A percentile compares a stretch with the other conserved stretches of the same genome.
phyloP scores from a whole-genome alignment of 768 basidiomycete species.

The Mycena amicta region DNA sequence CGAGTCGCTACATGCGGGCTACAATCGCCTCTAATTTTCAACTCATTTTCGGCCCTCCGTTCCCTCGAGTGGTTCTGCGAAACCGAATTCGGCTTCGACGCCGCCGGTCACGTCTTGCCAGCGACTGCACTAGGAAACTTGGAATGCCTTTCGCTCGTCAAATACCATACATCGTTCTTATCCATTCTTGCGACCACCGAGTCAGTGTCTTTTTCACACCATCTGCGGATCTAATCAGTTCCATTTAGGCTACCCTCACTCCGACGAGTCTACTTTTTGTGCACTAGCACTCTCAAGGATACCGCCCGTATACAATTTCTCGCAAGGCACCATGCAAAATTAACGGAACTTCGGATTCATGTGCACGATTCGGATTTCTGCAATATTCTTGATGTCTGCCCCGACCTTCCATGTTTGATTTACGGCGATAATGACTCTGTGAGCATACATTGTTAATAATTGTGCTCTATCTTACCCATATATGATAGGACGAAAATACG shows the following conservation, averaged over 20 bases:
- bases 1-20: no score
- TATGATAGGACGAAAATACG: background rate
- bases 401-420: background rate
- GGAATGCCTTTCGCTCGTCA: conserved; percentile 13
- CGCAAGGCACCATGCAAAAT: background rate
- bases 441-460: background rate
- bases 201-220: background rate
- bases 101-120: background rate
- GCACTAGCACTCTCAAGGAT: background rate
- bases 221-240: no score
- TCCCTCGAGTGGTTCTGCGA: conserved; percentile 12
- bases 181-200: background rate
- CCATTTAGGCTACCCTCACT: conserved; percentile 7
- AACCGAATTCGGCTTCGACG: conserved; percentile 2
- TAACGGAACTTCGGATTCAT: background rate
- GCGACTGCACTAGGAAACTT: background rate
- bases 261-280: conserved; percentile 10
- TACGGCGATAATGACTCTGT: background rate
- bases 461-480: background rate
- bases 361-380: background rate
- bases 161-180: conserved; percentile 9
- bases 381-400: background rate
- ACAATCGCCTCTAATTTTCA: background rate
- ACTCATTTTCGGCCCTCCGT: conserved; percentile 7
- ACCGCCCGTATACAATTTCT: background rate